Evolutionary conservation across 202 grass and related monocot species (phyloP).

Genomic region (Musa balbisiana): DNA sequence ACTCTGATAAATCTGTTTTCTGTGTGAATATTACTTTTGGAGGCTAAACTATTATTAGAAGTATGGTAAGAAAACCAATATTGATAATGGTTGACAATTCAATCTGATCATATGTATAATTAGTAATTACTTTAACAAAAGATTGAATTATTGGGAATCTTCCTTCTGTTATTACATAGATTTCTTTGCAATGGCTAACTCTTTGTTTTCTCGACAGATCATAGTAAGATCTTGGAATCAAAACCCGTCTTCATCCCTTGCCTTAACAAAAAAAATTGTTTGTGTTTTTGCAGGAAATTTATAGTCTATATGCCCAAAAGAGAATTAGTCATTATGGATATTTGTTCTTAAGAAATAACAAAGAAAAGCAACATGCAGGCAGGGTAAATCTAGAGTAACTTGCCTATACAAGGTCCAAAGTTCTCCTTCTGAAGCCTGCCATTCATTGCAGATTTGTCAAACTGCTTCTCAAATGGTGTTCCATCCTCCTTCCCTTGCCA

Average conservation of each 20-base stretch:
- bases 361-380: not conserved
- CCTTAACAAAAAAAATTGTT: not conserved
- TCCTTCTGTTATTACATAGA: not conserved
- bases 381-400: not conserved
- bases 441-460: conserved; percentile 48
- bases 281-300: not conserved
- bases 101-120: too few relatives aligned
- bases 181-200: not conserved
- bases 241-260: too few relatives aligned
- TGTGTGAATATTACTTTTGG: too few relatives aligned
- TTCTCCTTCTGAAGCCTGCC: conserved; percentile 33
- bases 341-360: not conserved
- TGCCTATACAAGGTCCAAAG: conserved; percentile 13
- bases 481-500: conserved; percentile 60
- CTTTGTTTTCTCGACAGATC: too few relatives aligned
- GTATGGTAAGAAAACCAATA: not conserved
- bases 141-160: not conserved
- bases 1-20: too few relatives aligned
- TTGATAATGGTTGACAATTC: too few relatives aligned
- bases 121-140: too few relatives aligned
- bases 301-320: not conserved
- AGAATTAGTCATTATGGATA: not conserved
- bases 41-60: too few relatives aligned
- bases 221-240: too few relatives aligned
- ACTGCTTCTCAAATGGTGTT: conserved; percentile 61